Conservation (phyloP, 805 yeast species). For the Starmerella sirachaensis region DNA sequence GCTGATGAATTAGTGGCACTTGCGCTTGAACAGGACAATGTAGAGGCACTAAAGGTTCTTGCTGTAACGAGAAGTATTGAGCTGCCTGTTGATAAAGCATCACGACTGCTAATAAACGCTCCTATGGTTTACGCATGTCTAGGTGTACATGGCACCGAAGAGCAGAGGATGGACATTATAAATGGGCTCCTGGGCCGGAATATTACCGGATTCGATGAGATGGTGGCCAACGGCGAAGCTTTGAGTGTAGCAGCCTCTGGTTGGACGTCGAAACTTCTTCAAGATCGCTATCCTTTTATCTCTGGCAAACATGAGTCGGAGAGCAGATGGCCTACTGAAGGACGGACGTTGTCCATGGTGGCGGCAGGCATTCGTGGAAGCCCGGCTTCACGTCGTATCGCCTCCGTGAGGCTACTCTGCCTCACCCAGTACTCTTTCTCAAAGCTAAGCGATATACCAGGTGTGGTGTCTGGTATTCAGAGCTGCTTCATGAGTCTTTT, state of each 20-base stretch:
- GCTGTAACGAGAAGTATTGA: constrained; percentile 7
- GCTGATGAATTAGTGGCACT: not conserved
- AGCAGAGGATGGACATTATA: constrained; percentile 30
- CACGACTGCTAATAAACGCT: not conserved
- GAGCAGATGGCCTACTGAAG: constrained; percentile 7
- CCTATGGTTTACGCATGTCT: constrained; percentile 34
- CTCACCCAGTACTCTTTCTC: constrained; percentile 62
- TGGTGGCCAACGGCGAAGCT: constrained; percentile 78
- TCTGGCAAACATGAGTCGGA: constrained; percentile 13
- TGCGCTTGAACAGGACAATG: constrained; percentile 1
- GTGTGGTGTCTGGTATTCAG: constrained; percentile 43
- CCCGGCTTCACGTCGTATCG: constrained; percentile 47
- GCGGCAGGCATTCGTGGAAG: constrained; percentile 57
- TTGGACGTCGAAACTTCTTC: constrained; percentile 51
- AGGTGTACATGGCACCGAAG: constrained; percentile 22
- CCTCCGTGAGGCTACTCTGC: constrained; percentile 79
- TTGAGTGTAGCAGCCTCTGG: constrained; percentile 60
- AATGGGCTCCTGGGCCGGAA: constrained; percentile 44
- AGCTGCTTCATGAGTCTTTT: constrained; percentile 63
- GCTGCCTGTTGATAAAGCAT: not conserved
- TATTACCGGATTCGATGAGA: constrained; percentile 60
- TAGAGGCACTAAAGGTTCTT: constrained; percentile 10
- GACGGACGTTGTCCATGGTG: constrained; percentile 36
- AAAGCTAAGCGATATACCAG: constrained; percentile 34
- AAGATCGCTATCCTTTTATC: constrained; percentile 9